A percentile compares a stretch with the other conserved stretches of the same genome.
Evolutionary conservation across 495 filamentous ascomycete genomes (phyloP).

Genomic region (Diplogelasinospora grovesii): DNA sequence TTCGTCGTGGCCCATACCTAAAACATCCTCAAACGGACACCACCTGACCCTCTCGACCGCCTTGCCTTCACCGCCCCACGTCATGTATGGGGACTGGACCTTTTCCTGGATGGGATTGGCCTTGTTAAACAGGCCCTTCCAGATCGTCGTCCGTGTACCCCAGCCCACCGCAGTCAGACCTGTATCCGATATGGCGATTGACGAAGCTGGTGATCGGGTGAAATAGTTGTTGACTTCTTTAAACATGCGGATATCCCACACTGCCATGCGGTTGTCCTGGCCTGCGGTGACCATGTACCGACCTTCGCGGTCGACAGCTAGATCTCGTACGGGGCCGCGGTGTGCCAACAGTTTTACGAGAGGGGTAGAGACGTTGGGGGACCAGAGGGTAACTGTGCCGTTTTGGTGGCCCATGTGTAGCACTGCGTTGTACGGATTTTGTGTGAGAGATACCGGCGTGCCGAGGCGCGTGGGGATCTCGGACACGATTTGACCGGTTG

Average conservation of each 20-base stretch:
- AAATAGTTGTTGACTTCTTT: slow-evolving; percentile 88
- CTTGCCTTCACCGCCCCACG: slow-evolving; percentile 82
- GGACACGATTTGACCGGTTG: slow-evolving; percentile 76
- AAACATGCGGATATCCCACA: slow-evolving; percentile 96
- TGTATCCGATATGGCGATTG: slow-evolving; percentile 80
- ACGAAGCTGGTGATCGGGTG: slow-evolving; percentile 75
- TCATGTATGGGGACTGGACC: slow-evolving; percentile 84
- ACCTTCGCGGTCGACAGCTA: slow-evolving; percentile 83
- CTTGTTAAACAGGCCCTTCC: slow-evolving; percentile 80
- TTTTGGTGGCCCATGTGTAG: slow-evolving; percentile 90
- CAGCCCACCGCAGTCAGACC: slow-evolving; percentile 83
- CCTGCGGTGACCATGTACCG: slow-evolving; percentile 94
- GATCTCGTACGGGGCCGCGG: slow-evolving; percentile 78
- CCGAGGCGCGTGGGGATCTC: slow-evolving; percentile 80
- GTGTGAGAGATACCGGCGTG: slow-evolving; percentile 72
- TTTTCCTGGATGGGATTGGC: slow-evolving; percentile 60
- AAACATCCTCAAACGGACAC: slow-evolving; percentile 92
- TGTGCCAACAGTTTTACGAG: slow-evolving; percentile 94
- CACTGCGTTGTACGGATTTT: slow-evolving; percentile 88
- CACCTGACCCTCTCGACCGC: slow-evolving; percentile 74
- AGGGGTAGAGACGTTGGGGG: slow-evolving; percentile 79
- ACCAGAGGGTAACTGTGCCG: slow-evolving; percentile 90
- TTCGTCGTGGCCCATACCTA: slow-evolving; percentile 75
- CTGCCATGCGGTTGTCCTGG: slow-evolving; percentile 83
- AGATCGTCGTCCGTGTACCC: slow-evolving; percentile 83